A percentile compares a stretch with the other conserved stretches of the same genome.
Conservation (phyloP, 2,329 filamentous ascomycete genomes). For the Cordyceps farinosa region DNA sequence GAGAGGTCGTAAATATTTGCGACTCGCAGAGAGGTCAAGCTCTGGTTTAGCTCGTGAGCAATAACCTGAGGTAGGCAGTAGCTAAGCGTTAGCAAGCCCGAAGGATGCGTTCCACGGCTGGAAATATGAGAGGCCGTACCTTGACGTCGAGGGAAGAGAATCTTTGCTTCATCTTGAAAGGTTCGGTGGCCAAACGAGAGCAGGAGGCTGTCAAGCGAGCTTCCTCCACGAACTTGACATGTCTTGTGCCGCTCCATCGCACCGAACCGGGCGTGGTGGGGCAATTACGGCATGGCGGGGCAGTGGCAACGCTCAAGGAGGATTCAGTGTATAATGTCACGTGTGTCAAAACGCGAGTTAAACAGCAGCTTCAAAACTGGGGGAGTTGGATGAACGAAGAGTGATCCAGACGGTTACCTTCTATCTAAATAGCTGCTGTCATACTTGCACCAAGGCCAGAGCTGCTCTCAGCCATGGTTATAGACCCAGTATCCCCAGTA, state of each 20-base stretch:
- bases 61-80: conserved; percentile 62
- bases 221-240: neutral
- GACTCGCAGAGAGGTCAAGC: conserved; percentile 73
- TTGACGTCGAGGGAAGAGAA: conserved; percentile 78
- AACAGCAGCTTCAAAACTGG: neutral
- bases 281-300: conserved; percentile 16
- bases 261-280: conserved; percentile 6
- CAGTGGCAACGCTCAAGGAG: neutral
- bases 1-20: conserved; percentile 96
- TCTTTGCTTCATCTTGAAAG: conserved; percentile 66
- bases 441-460: neutral
- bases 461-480: neutral
- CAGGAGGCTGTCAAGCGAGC: neutral
- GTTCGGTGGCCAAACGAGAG: neutral
- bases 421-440: too few relatives aligned
- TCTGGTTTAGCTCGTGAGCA: conserved; percentile 81
- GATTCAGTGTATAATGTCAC: neutral
- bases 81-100: neutral
- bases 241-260: neutral
- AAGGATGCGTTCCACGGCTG: neutral
- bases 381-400: neutral
- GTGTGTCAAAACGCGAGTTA: neutral
- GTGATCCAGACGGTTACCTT: too few relatives aligned
- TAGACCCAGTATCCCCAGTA: neutral
- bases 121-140: conserved; percentile 35